These are phyloP conservation scores for Croton setiger DNA, from an alignment of 441 rosid species.

Conservation along the genomic window DNA sequence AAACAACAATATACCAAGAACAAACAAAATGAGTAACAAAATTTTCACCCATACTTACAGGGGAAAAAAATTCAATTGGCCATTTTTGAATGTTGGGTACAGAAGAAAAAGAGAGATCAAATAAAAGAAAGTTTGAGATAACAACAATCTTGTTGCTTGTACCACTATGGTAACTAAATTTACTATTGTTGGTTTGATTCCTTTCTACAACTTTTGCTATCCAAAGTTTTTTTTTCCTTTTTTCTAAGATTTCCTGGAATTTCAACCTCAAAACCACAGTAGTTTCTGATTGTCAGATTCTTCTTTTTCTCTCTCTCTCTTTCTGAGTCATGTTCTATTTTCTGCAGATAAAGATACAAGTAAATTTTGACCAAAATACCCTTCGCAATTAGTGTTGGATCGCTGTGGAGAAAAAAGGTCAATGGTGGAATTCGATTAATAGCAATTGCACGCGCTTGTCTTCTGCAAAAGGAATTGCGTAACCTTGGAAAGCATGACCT, in stretches of 20 bases:
- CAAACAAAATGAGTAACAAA: not conserved
- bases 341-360: constrained; percentile 4
- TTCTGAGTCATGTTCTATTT: not conserved
- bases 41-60: constrained; percentile 21
- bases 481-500: not conserved
- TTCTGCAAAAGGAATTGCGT: not conserved
- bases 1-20: not conserved
- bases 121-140: constrained; percentile 7
- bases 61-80: constrained; percentile 25
- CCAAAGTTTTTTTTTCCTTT: constrained; percentile 20
- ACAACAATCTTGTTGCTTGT: constrained; percentile 19
- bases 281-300: constrained; percentile 5
- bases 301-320: not conserved
- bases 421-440: not conserved
- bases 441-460: not conserved
- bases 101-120: constrained; percentile 17
- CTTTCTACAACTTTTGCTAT: constrained; percentile 17
- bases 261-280: constrained; percentile 14
- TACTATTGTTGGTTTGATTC: constrained; percentile 14
- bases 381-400: not conserved
- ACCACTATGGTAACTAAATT: constrained; percentile 15
- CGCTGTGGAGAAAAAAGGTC: not conserved
- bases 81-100: constrained; percentile 8
- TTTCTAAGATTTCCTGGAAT: constrained; percentile 3
- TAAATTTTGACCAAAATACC: not conserved